phyloP scores from a whole-genome alignment of 148 eudicot species.

The Cornus florida region DNA sequence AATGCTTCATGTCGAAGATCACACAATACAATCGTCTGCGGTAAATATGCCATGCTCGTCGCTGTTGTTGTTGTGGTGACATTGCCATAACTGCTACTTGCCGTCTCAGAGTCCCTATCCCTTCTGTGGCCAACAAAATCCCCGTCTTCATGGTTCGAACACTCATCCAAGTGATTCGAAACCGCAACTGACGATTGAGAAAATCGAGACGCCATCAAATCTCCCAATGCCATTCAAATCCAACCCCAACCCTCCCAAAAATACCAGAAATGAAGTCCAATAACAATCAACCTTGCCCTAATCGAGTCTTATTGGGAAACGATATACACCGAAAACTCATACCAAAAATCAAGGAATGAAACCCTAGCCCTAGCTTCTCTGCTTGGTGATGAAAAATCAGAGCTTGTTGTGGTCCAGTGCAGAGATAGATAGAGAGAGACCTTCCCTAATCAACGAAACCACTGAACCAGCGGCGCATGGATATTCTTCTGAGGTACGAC shows the following conservation, averaged over 20 bases:
- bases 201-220: slow-evolving; percentile 78
- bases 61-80: slow-evolving; percentile 17
- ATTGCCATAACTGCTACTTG: slow-evolving; percentile 39
- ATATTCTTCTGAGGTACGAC: slow-evolving; percentile 21
- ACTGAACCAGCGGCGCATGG: slow-evolving; percentile 47
- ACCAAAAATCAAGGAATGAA: neutral
- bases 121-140: slow-evolving; percentile 25
- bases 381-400: neutral
- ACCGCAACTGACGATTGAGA: slow-evolving; percentile 48
- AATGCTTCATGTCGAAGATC: slow-evolving; percentile 82
- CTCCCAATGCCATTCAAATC: slow-evolving; percentile 90
- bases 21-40: slow-evolving; percentile 69
- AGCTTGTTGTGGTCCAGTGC: neutral
- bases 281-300: slow-evolving; percentile 28
- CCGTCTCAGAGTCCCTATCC: slow-evolving; percentile 39
- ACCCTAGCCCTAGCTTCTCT: neutral
- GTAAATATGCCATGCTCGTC: slow-evolving; percentile 74
- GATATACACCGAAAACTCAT: slow-evolving; percentile 8
- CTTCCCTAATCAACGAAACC: slow-evolving; percentile 49
- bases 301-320: slow-evolving; percentile 15
- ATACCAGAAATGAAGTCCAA: neutral
- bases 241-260: slow-evolving; percentile 13
- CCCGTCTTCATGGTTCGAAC: slow-evolving; percentile 20
- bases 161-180: slow-evolving; percentile 49
- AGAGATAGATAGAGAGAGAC: neutral